Base-by-base conservation (phyloP, 176 grass and related monocot species). In the Triticum urartu region DNA sequence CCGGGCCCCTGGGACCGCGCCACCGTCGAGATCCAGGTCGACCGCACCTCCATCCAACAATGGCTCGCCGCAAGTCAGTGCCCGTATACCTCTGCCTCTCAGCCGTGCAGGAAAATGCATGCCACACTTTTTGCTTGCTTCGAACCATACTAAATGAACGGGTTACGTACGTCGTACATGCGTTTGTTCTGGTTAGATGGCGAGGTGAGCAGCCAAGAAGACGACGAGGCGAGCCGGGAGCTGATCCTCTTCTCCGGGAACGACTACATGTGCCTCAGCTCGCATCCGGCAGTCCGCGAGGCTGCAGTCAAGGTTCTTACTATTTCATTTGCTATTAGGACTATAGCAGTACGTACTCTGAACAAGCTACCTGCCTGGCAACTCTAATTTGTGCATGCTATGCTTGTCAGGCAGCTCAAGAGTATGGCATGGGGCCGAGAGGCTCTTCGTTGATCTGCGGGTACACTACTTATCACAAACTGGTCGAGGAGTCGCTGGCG, bases 201-300 rank as follows among this genome's bases (percentile, higher is more conserved):
- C 40, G 85, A 95, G 78, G 45, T 3, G 20, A 68, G 48, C 64
- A 74, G 9, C 58, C 25, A 86, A 45, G 75, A 90, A 68, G 84
- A 70, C 14, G 80, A 88, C 36, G 87, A 9, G 67, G 64, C 4
- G 81, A 86, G 8, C 18, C 18, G 54, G 15, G 84, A 91, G 43
- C n/a, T 95, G 84, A 85, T 98, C 59, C 86, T 94, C 15, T 98
- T 98, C 84, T 98, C 93, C 8, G 93, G 91, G 38, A 98, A 98
- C 52, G 95, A 98, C 58, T 98, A 95, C 75, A 79, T 93, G 80
- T 88, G 93, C 52, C 87, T 98, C 72, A 95, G 95, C 79, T 89
- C 89, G 17, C 96, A 98, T 74, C 96, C 93, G 1, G 77, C 93
- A 11, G 72, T 98, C 66, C 86, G 89, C 10, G 82, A 84, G 54